Evolutionary conservation across 805 yeast genomes (phyloP).

Genomic region (Myxozyma kluyveri): DNA sequence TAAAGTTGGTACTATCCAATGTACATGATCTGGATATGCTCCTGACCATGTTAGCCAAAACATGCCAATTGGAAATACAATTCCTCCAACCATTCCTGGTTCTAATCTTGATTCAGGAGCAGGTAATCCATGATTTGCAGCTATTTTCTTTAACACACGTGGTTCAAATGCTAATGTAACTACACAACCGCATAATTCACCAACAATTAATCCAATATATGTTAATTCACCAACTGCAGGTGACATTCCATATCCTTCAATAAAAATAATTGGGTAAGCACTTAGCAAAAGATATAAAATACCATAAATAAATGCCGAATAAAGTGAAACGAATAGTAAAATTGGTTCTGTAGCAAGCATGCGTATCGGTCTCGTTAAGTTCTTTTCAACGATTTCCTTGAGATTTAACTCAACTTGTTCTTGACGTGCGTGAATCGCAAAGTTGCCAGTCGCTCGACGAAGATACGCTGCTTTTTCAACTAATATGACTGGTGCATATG

Average conservation of each 20-base stretch:
- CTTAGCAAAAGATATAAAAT: conserved; percentile 69
- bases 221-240: conserved; percentile 73
- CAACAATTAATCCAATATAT: conserved; percentile 70
- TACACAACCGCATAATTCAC: conserved; percentile 58
- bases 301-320: conserved; percentile 78
- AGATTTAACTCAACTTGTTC: conserved; percentile 59
- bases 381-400: conserved; percentile 59
- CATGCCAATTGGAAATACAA: conserved; percentile 72
- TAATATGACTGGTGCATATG: conserved; percentile 68
- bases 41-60: conserved; percentile 91
- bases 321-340: conserved; percentile 58
- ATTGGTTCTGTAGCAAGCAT: conserved; percentile 74
- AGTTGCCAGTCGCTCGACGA: conserved; percentile 68
- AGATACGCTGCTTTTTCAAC: conserved; percentile 60
- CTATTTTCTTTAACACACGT: conserved; percentile 48
- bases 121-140: conserved; percentile 54
- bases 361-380: conserved; percentile 62
- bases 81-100: conserved; percentile 71
- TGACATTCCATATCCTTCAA: conserved; percentile 55
- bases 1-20: conserved; percentile 70
- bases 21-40: conserved; percentile 62
- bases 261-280: conserved; percentile 73
- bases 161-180: conserved; percentile 56
- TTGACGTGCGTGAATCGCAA: conserved; percentile 79
- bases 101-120: conserved; percentile 79